Evolutionary conservation across 2,329 filamentous ascomycete genomes (phyloP).

Genomic region (Boeremia exigua): DNA sequence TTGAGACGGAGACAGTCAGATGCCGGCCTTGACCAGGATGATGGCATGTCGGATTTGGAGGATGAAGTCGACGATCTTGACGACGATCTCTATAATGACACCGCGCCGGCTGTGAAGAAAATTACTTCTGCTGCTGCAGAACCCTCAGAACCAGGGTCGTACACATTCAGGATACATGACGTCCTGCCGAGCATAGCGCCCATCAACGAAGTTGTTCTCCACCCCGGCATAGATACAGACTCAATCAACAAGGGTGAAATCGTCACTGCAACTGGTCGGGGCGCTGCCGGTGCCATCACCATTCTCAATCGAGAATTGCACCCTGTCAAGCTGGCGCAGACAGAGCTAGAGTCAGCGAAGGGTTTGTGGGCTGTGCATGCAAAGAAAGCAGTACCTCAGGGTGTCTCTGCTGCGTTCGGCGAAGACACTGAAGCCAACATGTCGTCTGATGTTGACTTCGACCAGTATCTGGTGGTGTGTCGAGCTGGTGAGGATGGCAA

Average conservation of each 20-base stretch:
- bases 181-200: conserved; percentile 78
- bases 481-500: conserved; percentile 69
- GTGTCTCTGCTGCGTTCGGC: conserved; percentile 55
- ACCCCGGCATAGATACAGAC: conserved; percentile 46
- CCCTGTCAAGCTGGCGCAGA: conserved; percentile 71
- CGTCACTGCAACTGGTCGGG: conserved; percentile 65
- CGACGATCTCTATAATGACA: conserved; percentile 69
- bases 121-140: conserved; percentile 45
- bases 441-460: conserved; percentile 64
- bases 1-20: conserved; percentile 66
- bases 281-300: conserved; percentile 72
- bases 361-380: conserved; percentile 82
- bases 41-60: conserved; percentile 55
- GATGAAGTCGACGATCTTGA: conserved; percentile 64
- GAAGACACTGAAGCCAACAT: conserved; percentile 48
- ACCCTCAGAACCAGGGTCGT: conserved; percentile 64
- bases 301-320: conserved; percentile 80
- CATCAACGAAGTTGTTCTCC: conserved; percentile 75
- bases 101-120: conserved; percentile 53
- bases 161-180: conserved; percentile 80
- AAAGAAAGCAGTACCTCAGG: conserved; percentile 70
- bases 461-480: conserved; percentile 83
- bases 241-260: conserved; percentile 55
- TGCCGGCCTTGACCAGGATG: conserved; percentile 61
- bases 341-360: conserved; percentile 74